Base-by-base conservation (phyloP, 2,329 filamentous ascomycete species). In the Leptographium wingfieldii region DNA sequence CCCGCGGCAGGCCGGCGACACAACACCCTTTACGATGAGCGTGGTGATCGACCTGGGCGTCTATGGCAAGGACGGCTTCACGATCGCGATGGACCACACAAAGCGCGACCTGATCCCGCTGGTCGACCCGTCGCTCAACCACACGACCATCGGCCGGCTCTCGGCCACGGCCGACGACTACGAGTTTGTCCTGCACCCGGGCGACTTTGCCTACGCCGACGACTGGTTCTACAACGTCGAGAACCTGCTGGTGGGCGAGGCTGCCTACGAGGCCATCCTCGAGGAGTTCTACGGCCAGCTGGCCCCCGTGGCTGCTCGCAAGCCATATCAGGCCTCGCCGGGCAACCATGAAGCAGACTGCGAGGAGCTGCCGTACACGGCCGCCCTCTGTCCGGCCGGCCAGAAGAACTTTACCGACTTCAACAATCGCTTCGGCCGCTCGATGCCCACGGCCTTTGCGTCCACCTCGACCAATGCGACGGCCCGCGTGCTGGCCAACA, bases 211-310 rank as follows among this genome's bases (percentile, higher is more conserved):
- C 0, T 85, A 84, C 63, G 80, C 81, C 1, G 81, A 84, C 61
- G 77, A 83, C 67, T 84, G 81, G 81, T 72, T 72, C 52, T 67
- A 76, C 3, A 75, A 71, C 22, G 60, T 71, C 0, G 69, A 74
- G 43, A 81, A 81, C 66, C 62, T 77, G 1, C 62, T 78, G 71
- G 92, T 97, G 70, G 92, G 96, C 71, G 80, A 95, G 51, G 91
- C 96, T 70, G 97, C 92, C 0, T 97, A 96, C 68, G 92, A 97
- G 77, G 96, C 92, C 3, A 97, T 97, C 65, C 80, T 97, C 57
- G 92, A 92, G n/a, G 91, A 97, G 74, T 97, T 84, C 67, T 84
- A 80, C 70, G 70, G 73, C 57, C 78, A 83, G 64, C 73, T 83
- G 0, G 75, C 77, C 0, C 78, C 80, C 4, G 76, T 84, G 56